Evolutionary conservation across 495 filamentous ascomycete species (phyloP).

Genomic region (Gamarada debralockiae): DNA sequence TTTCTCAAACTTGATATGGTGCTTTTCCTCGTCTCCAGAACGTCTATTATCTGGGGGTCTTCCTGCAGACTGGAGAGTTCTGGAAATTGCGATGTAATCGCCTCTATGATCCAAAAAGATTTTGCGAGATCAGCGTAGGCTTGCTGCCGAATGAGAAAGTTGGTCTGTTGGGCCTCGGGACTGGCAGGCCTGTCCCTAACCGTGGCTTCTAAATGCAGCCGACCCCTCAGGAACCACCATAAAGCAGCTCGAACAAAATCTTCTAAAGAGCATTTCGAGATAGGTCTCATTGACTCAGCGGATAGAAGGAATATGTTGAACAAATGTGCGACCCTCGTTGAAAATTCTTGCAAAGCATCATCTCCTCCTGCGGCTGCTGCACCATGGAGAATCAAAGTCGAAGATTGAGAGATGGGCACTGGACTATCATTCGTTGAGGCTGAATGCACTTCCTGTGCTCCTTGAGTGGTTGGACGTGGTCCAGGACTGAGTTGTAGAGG

Average conservation of each 20-base stretch:
- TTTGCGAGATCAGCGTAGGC: constrained; percentile 79
- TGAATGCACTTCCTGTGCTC: background rate
- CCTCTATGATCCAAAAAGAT: constrained; percentile 72
- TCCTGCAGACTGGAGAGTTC: constrained; percentile 30
- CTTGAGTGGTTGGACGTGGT: background rate
- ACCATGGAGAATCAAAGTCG: constrained; percentile 14
- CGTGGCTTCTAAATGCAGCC: constrained; percentile 64
- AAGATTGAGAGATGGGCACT: background rate
- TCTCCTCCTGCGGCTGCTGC: constrained; percentile 43
- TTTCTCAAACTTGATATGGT: constrained; percentile 63
- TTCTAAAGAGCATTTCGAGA: constrained; percentile 52
- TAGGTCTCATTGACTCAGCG: constrained; percentile 62
- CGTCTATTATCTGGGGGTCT: constrained; percentile 33
- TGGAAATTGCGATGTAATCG: constrained; percentile 51
- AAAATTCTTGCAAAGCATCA: constrained; percentile 64
- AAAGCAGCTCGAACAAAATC: constrained; percentile 67
- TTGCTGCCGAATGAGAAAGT: constrained; percentile 52
- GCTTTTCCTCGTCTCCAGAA: constrained; percentile 48
- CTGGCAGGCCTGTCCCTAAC: constrained; percentile 54
- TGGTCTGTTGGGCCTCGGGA: constrained; percentile 34
- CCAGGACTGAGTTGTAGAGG: background rate
- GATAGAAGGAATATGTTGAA: constrained; percentile 65
- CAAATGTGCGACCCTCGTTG: constrained; percentile 59
- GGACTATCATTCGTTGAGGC: background rate
- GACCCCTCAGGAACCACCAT: constrained; percentile 88